A percentile compares a stretch with the other conserved stretches of the same genome.
Conservation (phyloP, 1,284 basidiomycete species). For the Fomes fomentarius region DNA sequence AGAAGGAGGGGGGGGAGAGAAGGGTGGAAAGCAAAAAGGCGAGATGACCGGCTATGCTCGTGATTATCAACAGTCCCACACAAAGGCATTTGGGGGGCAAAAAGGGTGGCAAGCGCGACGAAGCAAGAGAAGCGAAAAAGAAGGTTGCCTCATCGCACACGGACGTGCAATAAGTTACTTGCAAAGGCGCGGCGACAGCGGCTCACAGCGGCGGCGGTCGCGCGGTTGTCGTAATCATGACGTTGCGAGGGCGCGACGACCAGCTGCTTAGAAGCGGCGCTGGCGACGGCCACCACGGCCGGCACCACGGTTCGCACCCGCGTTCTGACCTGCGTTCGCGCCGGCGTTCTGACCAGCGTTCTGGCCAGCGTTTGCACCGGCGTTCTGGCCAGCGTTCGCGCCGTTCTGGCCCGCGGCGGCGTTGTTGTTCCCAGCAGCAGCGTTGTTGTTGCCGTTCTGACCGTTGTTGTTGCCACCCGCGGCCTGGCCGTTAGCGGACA, state of each 20-base stretch:
- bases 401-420: too few relatives aligned
- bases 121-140: background rate
- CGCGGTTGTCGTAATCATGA: background rate
- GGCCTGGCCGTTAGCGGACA: too few relatives aligned
- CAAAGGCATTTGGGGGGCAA: too few relatives aligned
- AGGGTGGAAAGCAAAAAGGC: background rate
- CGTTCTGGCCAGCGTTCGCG: conserved; percentile 21
- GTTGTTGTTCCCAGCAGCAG: too few relatives aligned
- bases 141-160: background rate
- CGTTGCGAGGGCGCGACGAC: background rate
- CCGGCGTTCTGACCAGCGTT: too few relatives aligned
- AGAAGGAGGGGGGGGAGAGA: background rate
- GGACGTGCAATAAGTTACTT: background rate
- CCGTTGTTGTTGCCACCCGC: too few relatives aligned
- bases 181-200: too few relatives aligned
- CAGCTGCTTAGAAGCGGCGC: background rate
- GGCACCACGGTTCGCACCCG: conserved; percentile 20
- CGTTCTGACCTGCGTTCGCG: too few relatives aligned
- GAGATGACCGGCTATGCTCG: background rate
- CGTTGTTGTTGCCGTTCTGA: too few relatives aligned
- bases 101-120: background rate
- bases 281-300: too few relatives aligned
- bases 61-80: too few relatives aligned
- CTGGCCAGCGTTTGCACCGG: conserved; percentile 19
- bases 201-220: too few relatives aligned